Conservation (phyloP, 768 basidiomycete species). For the Lentinula guzmanii region DNA sequence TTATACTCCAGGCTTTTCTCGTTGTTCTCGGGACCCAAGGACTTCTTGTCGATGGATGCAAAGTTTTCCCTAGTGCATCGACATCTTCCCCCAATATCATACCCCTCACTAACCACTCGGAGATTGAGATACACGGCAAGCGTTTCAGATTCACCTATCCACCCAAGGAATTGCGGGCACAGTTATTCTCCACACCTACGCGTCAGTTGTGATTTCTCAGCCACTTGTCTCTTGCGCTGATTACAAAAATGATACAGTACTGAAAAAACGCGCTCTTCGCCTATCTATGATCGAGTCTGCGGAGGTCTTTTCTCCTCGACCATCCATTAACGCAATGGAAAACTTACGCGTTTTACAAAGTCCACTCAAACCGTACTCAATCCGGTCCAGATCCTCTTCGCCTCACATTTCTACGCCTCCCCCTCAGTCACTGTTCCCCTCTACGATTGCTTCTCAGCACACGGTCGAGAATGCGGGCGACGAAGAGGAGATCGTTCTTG, state of each 20-base stretch:
- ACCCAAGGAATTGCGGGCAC: conserved; percentile 60
- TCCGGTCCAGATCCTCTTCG: not conserved
- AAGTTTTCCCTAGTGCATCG: conserved; percentile 42
- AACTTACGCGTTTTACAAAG: conserved; percentile 61
- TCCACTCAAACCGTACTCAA: conserved; percentile 32
- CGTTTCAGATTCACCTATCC: conserved; percentile 71
- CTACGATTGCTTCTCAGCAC: not conserved
- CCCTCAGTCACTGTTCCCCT: not conserved
- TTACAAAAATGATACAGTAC: conserved; percentile 15
- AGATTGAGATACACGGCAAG: conserved; percentile 64
- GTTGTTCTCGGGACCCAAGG: conserved; percentile 55
- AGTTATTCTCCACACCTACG: conserved; percentile 44
- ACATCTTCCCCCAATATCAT: conserved; percentile 40
- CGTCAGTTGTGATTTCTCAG: conserved; percentile 25
- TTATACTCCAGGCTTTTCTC: conserved; percentile 51
- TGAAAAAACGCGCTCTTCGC: conserved; percentile 43
- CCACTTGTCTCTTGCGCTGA: not conserved
- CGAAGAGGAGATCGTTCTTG: conserved; percentile 50
- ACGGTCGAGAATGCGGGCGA: conserved; percentile 25
- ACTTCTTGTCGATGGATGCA: conserved; percentile 55
- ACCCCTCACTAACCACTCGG: conserved; percentile 60
- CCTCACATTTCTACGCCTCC: conserved; percentile 7
- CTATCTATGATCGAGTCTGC: conserved; percentile 74
- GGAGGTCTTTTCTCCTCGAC: conserved; percentile 66
- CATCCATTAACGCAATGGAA: conserved; percentile 51